Conservation (phyloP, 2,329 filamentous ascomycete species). For the Paramyrothecium sp. region DNA sequence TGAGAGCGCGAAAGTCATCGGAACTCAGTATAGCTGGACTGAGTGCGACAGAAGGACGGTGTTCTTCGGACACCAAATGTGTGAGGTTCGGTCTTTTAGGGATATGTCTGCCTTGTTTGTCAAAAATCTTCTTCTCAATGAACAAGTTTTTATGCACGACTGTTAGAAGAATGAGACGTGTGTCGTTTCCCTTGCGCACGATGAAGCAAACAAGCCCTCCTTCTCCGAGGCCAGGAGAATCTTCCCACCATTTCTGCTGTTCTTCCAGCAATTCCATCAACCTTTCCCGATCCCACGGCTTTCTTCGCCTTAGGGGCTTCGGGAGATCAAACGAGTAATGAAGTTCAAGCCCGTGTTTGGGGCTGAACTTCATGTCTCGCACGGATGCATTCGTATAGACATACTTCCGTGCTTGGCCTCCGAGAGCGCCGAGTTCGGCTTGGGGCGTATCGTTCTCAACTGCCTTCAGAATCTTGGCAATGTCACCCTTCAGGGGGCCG, state of each 20-base stretch:
- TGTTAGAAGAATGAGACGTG: conserved; percentile 4
- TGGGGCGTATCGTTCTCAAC: neutral
- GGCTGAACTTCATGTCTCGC: neutral
- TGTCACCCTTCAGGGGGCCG: conserved; percentile 4
- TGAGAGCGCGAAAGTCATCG: neutral
- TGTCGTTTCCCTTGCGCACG: neutral
- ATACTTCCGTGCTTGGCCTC: neutral
- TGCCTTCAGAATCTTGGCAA: neutral
- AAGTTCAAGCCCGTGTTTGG: neutral
- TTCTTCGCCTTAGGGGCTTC: no score
- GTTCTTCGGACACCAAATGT: neutral
- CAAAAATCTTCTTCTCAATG: neutral
- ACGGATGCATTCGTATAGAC: neutral
- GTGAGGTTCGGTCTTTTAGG: neutral
- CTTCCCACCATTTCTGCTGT: conserved; percentile 8
- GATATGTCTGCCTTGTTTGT: no score
- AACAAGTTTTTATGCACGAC: conserved; percentile 1
- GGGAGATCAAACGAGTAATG: neutral
- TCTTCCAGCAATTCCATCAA: neutral
- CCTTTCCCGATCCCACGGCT: no score
- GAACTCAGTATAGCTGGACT: conserved; percentile 5
- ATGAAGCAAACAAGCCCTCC: conserved; percentile 10
- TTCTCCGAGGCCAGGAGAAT: conserved; percentile 6
- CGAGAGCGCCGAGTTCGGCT: neutral
- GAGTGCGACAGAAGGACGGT: conserved; percentile 5